A percentile compares a stretch with the other conserved stretches of the same genome.
Conservation (phyloP, 768 basidiomycete genomes). For the Tubosaeta brunneosetosa region DNA sequence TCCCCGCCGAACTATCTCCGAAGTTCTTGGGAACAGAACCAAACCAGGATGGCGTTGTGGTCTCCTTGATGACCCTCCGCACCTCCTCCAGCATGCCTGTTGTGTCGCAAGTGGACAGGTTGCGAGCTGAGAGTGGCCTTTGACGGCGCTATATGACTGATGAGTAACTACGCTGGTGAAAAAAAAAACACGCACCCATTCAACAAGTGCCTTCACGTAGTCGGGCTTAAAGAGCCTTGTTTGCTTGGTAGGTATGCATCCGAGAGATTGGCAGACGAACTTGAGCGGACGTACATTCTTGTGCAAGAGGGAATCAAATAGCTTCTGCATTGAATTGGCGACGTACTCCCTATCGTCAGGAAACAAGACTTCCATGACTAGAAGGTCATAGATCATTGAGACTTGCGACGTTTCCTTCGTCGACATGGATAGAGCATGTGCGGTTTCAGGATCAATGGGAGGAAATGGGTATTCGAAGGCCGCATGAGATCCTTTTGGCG, state of each 20-base stretch:
- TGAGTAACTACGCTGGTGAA: no score
- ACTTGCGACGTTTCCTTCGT: neutral
- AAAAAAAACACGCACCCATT: neutral
- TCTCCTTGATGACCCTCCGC: neutral
- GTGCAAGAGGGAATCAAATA: neutral
- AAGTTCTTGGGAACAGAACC: neutral
- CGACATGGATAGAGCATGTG: neutral
- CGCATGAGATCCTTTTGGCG: no score
- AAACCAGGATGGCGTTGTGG: neutral
- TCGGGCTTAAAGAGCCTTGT: neutral
- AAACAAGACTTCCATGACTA: neutral
- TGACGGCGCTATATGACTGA: no score
- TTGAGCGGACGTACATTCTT: neutral
- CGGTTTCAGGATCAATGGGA: neutral
- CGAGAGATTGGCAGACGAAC: neutral
- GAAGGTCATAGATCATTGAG: neutral
- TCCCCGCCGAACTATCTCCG: neutral
- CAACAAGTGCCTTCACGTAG: neutral
- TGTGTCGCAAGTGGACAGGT: no score
- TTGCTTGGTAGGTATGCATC: neutral
- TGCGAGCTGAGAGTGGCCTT: no score
- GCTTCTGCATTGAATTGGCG: neutral
- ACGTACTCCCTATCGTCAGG: neutral
- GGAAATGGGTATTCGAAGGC: neutral
- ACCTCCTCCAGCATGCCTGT: no score